phyloP scores from a whole-genome alignment of 2,329 filamentous ascomycete genomes.

The Aphanoascus verrucosus region DNA sequence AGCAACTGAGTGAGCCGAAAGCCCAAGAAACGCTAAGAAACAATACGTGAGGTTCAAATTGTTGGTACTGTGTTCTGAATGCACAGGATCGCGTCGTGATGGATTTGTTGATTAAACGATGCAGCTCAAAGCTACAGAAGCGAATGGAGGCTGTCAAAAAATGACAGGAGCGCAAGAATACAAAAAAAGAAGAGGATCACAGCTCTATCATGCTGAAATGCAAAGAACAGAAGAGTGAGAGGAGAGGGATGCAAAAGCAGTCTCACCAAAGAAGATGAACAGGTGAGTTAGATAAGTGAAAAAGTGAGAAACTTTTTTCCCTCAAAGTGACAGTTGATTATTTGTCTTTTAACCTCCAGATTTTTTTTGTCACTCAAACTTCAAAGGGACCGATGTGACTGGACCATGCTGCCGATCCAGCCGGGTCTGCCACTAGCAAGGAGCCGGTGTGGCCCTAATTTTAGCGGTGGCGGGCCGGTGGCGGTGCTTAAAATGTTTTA shows the following conservation, averaged over 20 bases:
- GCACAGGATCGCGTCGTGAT: neutral
- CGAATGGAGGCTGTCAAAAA: slow-evolving; percentile 1
- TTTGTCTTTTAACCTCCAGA: neutral
- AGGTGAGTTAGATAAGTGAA: neutral
- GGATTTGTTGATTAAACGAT: neutral
- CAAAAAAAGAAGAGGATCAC: neutral
- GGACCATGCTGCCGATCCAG: slow-evolving; percentile 6
- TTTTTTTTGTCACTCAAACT: slow-evolving; percentile 1
- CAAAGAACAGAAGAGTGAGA: neutral
- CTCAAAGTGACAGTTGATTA: neutral
- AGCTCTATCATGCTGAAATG: slow-evolving; percentile 1
- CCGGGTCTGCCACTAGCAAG: neutral
- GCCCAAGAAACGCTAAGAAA: neutral
- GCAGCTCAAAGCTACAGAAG: neutral
- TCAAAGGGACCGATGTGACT: slow-evolving; percentile 2
- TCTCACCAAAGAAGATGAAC: neutral
- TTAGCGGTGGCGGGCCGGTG: slow-evolving; percentile 7
- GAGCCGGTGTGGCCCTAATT: neutral
- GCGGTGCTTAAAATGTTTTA: neutral
- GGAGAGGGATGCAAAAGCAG: neutral
- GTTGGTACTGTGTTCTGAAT: neutral
- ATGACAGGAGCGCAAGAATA: neutral
- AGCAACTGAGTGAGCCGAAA: neutral
- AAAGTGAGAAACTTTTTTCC: slow-evolving; percentile 3
- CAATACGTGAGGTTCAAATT: neutral